phyloP scores from a whole-genome alignment of 306 rosid genomes.

The Vigna radiata region DNA sequence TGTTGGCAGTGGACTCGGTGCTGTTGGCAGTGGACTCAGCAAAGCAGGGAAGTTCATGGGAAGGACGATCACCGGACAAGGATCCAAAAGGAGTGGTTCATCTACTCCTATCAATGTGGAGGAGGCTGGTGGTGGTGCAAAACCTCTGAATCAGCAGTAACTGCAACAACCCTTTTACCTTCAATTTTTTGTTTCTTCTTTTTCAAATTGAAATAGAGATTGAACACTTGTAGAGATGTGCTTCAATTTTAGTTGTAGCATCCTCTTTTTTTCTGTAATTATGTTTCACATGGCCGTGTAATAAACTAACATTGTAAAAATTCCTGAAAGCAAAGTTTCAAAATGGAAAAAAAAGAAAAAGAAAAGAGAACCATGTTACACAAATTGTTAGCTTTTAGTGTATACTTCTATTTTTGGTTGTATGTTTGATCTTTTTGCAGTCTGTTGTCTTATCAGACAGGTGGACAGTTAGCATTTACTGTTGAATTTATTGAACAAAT shows the following conservation, averaged over 20 bases:
- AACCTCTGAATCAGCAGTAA: conserved; percentile 52
- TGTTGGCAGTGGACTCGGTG: conserved; percentile 62
- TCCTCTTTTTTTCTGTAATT: conserved; percentile 39
- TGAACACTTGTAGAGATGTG: conserved; percentile 35
- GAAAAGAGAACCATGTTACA: not conserved
- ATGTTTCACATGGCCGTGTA: conserved; percentile 40
- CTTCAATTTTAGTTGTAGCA: conserved; percentile 45
- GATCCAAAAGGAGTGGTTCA: conserved; percentile 63
- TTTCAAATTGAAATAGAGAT: conserved; percentile 30
- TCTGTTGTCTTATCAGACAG: not conserved
- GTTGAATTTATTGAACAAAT: not conserved
- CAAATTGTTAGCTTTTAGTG: not conserved
- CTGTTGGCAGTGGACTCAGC: conserved; percentile 64
- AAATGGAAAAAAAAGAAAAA: not conserved
- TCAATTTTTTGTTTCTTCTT: conserved; percentile 39
- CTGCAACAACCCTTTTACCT: conserved; percentile 34
- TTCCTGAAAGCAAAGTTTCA: conserved; percentile 27
- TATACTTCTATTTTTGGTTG: not conserved
- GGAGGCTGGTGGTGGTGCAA: conserved; percentile 77
- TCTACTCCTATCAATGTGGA: conserved; percentile 69
- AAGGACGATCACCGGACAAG: conserved; percentile 78
- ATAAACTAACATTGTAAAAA: conserved; percentile 49
- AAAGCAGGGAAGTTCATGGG: conserved; percentile 94
- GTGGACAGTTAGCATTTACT: not conserved
- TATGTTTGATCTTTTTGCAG: not conserved